Conservation (phyloP, 768 basidiomycete species). For the Amanita thiersii region DNA sequence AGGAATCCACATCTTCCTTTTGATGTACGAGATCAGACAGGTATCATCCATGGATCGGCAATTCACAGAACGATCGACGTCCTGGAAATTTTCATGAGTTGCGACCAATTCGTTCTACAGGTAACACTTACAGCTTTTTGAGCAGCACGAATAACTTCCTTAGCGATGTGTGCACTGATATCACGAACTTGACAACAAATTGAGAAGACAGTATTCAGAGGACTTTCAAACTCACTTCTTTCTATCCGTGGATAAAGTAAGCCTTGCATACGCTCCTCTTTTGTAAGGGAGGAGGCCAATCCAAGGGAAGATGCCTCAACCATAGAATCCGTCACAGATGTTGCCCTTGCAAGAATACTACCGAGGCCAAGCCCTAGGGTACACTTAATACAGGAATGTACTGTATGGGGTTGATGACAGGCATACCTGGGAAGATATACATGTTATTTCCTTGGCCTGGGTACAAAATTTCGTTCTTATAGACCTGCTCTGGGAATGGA, state of each 20-base stretch:
- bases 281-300: slow-evolving; percentile 63
- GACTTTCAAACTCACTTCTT: slow-evolving; percentile 35
- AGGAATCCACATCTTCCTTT: slow-evolving; percentile 70
- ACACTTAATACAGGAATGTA: slow-evolving; percentile 16
- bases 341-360: slow-evolving; percentile 61
- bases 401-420: slow-evolving; percentile 7
- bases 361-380: slow-evolving; percentile 68
- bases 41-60: slow-evolving; percentile 51
- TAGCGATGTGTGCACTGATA: slow-evolving; percentile 71
- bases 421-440: slow-evolving; percentile 68
- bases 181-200: slow-evolving; percentile 53
- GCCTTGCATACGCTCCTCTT: slow-evolving; percentile 55
- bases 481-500: slow-evolving; percentile 65
- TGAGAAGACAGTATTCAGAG: slow-evolving; percentile 10
- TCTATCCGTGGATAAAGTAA: slow-evolving; percentile 81
- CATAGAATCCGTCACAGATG: slow-evolving; percentile 75
- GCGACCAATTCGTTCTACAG: neutral
- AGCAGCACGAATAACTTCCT: slow-evolving; percentile 69
- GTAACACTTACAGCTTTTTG: slow-evolving; percentile 55
- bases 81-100: slow-evolving; percentile 22
- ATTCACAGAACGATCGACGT: slow-evolving; percentile 43
- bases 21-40: slow-evolving; percentile 45
- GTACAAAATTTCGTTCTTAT: slow-evolving; percentile 47
- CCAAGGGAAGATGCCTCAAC: slow-evolving; percentile 83
- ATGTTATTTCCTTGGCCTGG: slow-evolving; percentile 95